Evolutionary conservation across 2,329 filamentous ascomycete species (phyloP), one percentile per base, ranked within the genome.

Genomic region (Ramularia endophylla): DNA sequence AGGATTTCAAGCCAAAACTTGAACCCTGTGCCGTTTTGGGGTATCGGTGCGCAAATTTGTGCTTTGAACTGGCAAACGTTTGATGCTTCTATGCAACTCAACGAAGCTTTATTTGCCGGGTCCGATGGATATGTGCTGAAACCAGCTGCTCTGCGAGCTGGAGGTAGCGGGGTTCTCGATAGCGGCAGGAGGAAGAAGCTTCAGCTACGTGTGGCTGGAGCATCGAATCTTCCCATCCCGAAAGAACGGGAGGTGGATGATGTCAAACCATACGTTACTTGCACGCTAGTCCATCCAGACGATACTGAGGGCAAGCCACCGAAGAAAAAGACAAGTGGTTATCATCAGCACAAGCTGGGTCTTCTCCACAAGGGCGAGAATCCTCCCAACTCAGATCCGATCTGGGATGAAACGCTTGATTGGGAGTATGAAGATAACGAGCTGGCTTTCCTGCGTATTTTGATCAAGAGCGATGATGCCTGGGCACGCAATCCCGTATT

Each of bases 41-140:
- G 71, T 5, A 58, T 83, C 3, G 81, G 81, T 1, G 80, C 80
- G 2, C 81, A 85, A 53, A 79, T 85, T 34, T 83, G 78, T 56
- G 81, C 81, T 3, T 68, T 85, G 38, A 85, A 85, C 62, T 81
- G 80, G 76, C 81, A 85, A 55, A 81, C 73, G 0, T 85, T 83
- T 49, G 78, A 78, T 25, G 73, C 74, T 5, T 72, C 72, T 54
- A 80, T 81, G 65, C 81, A 84, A 59, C 67, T 84, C 50, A 84
- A 84, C 56, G 79, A 83, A 53, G 81, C 80, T 0, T 66, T 85
- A 0, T 84, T 85, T 59, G 71, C 68, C 34, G 79, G 78, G 9
- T 78, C 79, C 0, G 76, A 78, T 19, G 81, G 81, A 6, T 84
- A 77, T 53, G 73, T 84, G 1, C 65, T 84, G 16, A 85, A 85